Percentiles rank a stretch among this genome's conserved stretches.
These are phyloP conservation scores for Panicum virgatum DNA, from an alignment of 202 grass and related monocot genomes.

Conservation along the genomic window DNA sequence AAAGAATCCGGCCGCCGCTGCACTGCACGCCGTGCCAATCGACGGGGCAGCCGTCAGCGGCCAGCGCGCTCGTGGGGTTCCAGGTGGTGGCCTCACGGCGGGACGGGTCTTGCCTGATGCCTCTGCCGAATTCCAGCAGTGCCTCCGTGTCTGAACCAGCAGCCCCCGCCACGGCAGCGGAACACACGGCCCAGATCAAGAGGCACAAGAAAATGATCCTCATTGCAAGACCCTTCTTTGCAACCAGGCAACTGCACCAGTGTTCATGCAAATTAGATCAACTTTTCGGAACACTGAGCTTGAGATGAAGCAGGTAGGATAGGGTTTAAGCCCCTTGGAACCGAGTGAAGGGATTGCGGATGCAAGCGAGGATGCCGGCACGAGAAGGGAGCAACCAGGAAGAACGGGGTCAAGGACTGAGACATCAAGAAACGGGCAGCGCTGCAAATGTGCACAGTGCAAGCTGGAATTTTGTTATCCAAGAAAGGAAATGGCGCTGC, in stretches of 20 bases:
- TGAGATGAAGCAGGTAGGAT: background rate
- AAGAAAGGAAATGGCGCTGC: background rate
- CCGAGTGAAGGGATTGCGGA: background rate
- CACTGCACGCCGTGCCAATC: slow-evolving; percentile 79
- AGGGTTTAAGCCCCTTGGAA: slow-evolving; percentile 41
- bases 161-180: background rate
- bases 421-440: slow-evolving; percentile 5
- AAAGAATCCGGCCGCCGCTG: slow-evolving; percentile 59
- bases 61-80: slow-evolving; percentile 57
- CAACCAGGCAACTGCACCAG: background rate
- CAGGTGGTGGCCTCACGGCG: slow-evolving; percentile 43
- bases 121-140: slow-evolving; percentile 70
- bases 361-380: background rate
- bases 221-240: slow-evolving; percentile 56
- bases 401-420: background rate
- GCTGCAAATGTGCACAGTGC: background rate
- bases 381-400: background rate
- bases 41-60: slow-evolving; percentile 71
- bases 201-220: slow-evolving; percentile 48
- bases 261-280: slow-evolving; percentile 20
- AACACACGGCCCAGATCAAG: slow-evolving; percentile 49
- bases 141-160: slow-evolving; percentile 65
- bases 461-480: background rate
- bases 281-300: background rate
- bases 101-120: slow-evolving; percentile 57